Evolutionary conservation across 345 rosid genomes (phyloP), one percentile per base, ranked within the genome.

Genomic region (Eucalyptus urophylla): DNA sequence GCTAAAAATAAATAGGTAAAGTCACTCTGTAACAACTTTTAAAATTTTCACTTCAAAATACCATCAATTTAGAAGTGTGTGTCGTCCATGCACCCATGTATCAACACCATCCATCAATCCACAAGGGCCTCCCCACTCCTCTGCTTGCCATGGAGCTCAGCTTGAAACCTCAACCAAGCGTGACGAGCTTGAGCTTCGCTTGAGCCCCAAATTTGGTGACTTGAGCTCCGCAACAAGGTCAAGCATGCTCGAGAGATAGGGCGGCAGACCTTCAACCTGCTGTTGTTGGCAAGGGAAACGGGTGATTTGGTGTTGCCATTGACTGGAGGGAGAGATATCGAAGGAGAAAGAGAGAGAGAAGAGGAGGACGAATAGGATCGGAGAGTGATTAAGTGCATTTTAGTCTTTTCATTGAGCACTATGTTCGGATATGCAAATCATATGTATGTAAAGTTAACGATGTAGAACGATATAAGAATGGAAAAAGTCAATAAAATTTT

Each of bases 391-490:
- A n/a, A 14, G 72, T 16, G 3, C 31, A 65, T 14, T n/a, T n/a
- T 7, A 14, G 76, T 65, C 21, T n/a, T 65, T 65, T n/a, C 3
- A 65, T n/a, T 5, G 2, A 13, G 2, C 19, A 65, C 5, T 3
- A 65, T 14, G 19, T 65, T 15, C 0, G 6, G 37, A 65, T 2
- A 65, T n/a, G 19, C 69, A 58, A 58, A 58, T 25, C 11, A 27
- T 25, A 5, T 7, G 8, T 29, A 29, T 29, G 31, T 8, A 29
- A 29, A 29, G 8, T 3, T 62, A n/a, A 29, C 0, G 5, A 62
- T 29, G 9, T 9, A 65, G 0, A 65, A n/a, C 6, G 6, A 67
- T 8, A 29, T 6, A 12, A 8, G 7, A 1, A 3, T 6, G 27
- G 22, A 67, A 67, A 67, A 31, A 8, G 76, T 67, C 11, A n/a